These are phyloP conservation scores for Trametes cinnabarina DNA, from an alignment of 768 basidiomycete species.

Conservation along the genomic window DNA sequence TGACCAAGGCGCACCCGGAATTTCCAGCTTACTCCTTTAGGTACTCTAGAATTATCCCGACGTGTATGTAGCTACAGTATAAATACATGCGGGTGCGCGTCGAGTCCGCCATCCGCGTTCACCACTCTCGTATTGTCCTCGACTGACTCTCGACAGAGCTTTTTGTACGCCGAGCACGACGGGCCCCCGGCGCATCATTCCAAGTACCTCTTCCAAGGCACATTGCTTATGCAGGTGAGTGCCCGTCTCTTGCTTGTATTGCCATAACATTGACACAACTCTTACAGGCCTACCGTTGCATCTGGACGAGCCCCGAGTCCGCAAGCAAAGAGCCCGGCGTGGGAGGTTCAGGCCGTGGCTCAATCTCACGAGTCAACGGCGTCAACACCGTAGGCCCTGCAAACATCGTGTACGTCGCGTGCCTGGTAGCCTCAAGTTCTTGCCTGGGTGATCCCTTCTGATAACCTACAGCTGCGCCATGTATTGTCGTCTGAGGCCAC, in stretches of 20 bases:
- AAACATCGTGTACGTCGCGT: background rate
- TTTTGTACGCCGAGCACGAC: background rate
- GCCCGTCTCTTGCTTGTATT: background rate
- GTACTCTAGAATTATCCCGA: too few relatives aligned
- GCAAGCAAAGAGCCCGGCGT: background rate
- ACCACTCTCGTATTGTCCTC: too few relatives aligned
- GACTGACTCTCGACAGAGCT: too few relatives aligned
- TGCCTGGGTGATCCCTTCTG: too few relatives aligned
- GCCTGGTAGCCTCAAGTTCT: background rate
- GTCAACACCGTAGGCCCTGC: background rate
- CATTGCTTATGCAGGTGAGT: background rate
- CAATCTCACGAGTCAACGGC: background rate
- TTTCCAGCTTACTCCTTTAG: too few relatives aligned
- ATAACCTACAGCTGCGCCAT: background rate
- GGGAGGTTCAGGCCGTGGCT: background rate
- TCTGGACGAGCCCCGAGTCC: conserved; percentile 2
- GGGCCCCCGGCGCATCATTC: background rate
- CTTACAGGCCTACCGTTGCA: background rate
- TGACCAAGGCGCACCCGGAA: too few relatives aligned
- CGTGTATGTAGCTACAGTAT: too few relatives aligned
- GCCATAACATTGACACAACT: background rate
- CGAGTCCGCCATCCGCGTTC: too few relatives aligned
- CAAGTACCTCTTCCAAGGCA: background rate
- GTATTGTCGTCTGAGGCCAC: background rate
- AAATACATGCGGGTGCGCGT: too few relatives aligned